Evolutionary conservation across 768 basidiomycete genomes (phyloP), one percentile per base, ranked within the genome.

Genomic region (Auricularia sp.): DNA sequence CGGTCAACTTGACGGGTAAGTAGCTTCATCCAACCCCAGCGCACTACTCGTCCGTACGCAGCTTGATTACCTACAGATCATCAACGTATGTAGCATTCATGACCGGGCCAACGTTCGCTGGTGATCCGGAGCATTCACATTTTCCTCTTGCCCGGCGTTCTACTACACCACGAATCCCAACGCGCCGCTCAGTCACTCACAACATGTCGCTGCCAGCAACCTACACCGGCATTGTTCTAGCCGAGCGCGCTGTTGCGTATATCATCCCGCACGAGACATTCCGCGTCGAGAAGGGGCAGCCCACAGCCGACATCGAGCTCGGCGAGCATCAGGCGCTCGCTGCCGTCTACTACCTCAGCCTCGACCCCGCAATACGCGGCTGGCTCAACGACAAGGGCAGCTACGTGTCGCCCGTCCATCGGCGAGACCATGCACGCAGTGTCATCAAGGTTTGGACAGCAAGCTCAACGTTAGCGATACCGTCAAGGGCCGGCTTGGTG

Each of bases 331-430:
- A 80, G 66, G 84, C 85, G 7, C 78, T 95, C 58, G 84, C 97
- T 18, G 82, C 84, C 72, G 84, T 90, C 65, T 85, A 86, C 59
- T 94, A 87, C 79, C 71, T 93, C 36, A 87, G 86, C 39, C 73
- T 97, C 67, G 94, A 97, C 70, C 93, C 94, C 21, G 91, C 92
- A 0, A 92, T 93, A 91, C 82, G 93, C 8, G 85, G 84, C 12
- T 97, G 89, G 81, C 71, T 98, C 61, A 83, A 82, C 66, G 88
- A 91, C 71, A 72, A 71, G 16, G 79, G 93, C 58, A 87, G 84
- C 68, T 92, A 93, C 71, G 61, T 90, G 16, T 83, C 83, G 14
- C 89, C 90, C 8, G 84, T 87, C 3, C 70, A 86, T 93, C 68
- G 87, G 87, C 42, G 87, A 74, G 58, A 83, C 84, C 12, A 95